phyloP scores from a whole-genome alignment of 257 asterid genomes.

The Linaria vulgaris region DNA sequence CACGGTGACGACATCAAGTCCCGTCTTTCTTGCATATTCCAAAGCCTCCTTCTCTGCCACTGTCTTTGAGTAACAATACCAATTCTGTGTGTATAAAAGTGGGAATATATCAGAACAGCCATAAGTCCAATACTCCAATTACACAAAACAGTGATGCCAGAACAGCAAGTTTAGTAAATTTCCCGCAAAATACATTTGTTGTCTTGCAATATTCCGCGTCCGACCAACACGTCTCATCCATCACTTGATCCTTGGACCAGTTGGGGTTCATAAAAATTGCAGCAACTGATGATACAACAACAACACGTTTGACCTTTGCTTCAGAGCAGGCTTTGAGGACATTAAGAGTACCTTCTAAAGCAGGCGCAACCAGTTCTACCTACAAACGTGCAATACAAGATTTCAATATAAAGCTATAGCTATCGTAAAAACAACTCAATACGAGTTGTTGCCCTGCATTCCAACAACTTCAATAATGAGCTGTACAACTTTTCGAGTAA shows the following conservation, averaged over 20 bases:
- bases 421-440: background rate
- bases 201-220: constrained; percentile 70
- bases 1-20: constrained; percentile 58
- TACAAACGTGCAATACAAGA: constrained; percentile 25
- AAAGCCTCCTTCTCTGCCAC: constrained; percentile 69
- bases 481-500: background rate
- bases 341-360: constrained; percentile 66
- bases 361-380: constrained; percentile 82
- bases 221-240: constrained; percentile 85
- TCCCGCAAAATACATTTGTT: constrained; percentile 44
- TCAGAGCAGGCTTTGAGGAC: constrained; percentile 77
- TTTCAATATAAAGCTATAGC: background rate
- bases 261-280: constrained; percentile 60
- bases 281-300: constrained; percentile 62
- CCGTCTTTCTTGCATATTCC: constrained; percentile 54
- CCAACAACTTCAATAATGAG: background rate
- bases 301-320: constrained; percentile 56
- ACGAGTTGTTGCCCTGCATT: background rate
- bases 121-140: too few relatives aligned
- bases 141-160: background rate
- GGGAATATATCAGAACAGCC: constrained; percentile 2
- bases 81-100: constrained; percentile 46
- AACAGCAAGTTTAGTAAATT: background rate
- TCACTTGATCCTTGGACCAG: constrained; percentile 54
- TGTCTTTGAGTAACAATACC: constrained; percentile 78